A percentile compares a stretch with the other conserved stretches of the same genome.
phyloP scores from a whole-genome alignment of 441 rosid species.

The Biscutella laevigata region DNA sequence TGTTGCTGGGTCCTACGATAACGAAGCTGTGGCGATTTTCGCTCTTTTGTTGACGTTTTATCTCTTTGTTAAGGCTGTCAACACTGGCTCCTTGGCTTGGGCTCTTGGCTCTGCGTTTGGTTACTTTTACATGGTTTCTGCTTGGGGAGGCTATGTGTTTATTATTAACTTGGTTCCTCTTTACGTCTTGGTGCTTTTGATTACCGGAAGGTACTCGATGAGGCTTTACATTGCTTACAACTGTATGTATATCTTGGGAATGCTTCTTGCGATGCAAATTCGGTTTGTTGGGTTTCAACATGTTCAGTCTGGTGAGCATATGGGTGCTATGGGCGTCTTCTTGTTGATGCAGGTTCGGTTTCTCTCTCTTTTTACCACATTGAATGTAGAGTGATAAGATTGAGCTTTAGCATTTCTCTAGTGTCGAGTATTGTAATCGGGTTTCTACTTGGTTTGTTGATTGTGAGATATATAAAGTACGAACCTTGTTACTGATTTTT shows the following conservation, averaged over 20 bases:
- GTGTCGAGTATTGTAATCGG: neutral
- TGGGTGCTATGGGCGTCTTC: slow-evolving; percentile 97
- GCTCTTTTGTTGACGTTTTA: slow-evolving; percentile 79
- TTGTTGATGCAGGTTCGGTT: slow-evolving; percentile 89
- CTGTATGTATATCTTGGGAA: slow-evolving; percentile 84
- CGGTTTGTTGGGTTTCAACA: slow-evolving; percentile 97
- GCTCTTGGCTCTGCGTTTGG: slow-evolving; percentile 83
- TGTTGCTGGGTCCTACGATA: slow-evolving; percentile 88
- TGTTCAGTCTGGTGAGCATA: slow-evolving; percentile 97
- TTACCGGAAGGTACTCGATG: slow-evolving; percentile 89
- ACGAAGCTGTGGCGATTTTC: slow-evolving; percentile 87
- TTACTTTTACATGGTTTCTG: slow-evolving; percentile 96
- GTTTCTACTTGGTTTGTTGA: neutral
- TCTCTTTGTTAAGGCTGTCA: slow-evolving; percentile 87
- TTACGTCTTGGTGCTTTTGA: slow-evolving; percentile 76
- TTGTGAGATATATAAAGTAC: neutral
- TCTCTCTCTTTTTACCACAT: neutral
- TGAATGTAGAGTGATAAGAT: too few relatives aligned
- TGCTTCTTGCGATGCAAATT: slow-evolving; percentile 97
- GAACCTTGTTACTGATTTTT: neutral
- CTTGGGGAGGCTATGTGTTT: slow-evolving; percentile 98
- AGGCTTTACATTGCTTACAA: slow-evolving; percentile 84
- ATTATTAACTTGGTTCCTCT: slow-evolving; percentile 90
- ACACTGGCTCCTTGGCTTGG: slow-evolving; percentile 88
- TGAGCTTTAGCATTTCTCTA: neutral